These are phyloP conservation scores for Heliamphora pulchella DNA, from an alignment of 179 eudicot genomes.

Conservation along the genomic window DNA sequence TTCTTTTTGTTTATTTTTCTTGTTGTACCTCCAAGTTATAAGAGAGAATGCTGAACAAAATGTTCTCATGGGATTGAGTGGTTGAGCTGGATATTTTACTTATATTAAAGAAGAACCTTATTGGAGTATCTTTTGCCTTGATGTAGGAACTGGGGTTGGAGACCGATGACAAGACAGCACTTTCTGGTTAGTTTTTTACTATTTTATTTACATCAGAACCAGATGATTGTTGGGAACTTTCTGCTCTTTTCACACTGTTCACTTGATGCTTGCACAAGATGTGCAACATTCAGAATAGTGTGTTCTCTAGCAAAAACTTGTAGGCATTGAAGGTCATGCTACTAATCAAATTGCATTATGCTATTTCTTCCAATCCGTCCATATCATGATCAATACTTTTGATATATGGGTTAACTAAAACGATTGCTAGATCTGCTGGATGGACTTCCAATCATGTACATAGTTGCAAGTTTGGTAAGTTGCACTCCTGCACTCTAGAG, in stretches of 20 bases:
- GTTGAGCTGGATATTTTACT: background rate
- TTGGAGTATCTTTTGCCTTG: conserved; percentile 12
- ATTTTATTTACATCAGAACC: conserved; percentile 3
- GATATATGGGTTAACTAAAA: background rate
- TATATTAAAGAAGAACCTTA: background rate
- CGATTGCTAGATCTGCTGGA: background rate
- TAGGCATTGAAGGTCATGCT: background rate
- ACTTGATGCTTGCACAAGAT: background rate
- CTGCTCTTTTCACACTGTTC: background rate
- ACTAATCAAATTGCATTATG: background rate
- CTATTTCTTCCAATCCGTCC: background rate
- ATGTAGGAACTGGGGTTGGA: conserved; percentile 88
- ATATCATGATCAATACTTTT: background rate
- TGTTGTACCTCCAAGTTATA: background rate
- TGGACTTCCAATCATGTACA: background rate
- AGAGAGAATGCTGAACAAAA: background rate
- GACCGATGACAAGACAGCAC: conserved; percentile 96
- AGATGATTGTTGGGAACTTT: background rate
- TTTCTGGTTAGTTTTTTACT: conserved; percentile 55
- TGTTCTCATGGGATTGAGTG: background rate
- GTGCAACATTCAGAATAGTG: background rate
- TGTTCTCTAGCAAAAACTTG: background rate
- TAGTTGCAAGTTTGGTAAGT: background rate
- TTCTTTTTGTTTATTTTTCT: background rate
- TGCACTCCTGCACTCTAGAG: background rate